Base-by-base conservation (phyloP, 1,139 yeast genomes). In the Trichomonascaceae sp. region DNA sequence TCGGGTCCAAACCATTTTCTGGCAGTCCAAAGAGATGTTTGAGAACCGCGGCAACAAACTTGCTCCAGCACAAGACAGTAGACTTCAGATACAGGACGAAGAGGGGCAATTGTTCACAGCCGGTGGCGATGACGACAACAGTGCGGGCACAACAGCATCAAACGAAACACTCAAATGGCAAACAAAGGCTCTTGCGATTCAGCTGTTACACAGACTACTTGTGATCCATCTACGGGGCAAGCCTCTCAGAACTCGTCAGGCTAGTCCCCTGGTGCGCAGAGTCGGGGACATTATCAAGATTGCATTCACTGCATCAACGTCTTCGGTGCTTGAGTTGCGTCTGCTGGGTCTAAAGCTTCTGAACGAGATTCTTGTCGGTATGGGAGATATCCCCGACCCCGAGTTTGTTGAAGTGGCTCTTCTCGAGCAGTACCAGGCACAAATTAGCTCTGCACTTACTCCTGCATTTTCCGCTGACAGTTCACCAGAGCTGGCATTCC, bases 361-460 rank as follows among this genome's bases (percentile, higher is more conserved):
- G 26, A 82, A 84, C 11, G 70, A 73, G 38, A 54, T 74, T 16
- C 56, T 76, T 28, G 54, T 54, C n/a, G 54, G 58, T 1, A 65
- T 64, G 44, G 64, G 70, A 8, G 62, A 61, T 23, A 59, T 76
- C 37, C 71, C 65, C 9, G 95, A 84, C 51, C 85, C 92, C 0
- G 69, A 78, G 30, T 78, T 76, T 46, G 76, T 81, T 0, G 75
- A 76, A 2, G 71, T 71, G 8, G 73, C 92, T 0, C 65, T 85
- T 9, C 62, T 89, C 37, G 94, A 82, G 46, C 96, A 85, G 54
- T 93, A 81, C 48, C 96, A 89, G 50, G 97, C 97, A 0, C 96
- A 85, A 47, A 80, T 89, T 13, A 78, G 84, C 9, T 77, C 94
- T 42, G 93, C 97, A 0, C 65, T 89, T 39, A 71, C 85, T 32